Percentiles rank a stretch among this genome's conserved stretches.
Evolutionary conservation across 2,329 filamentous ascomycete genomes (phyloP).

Genomic region (Zasmidium citrigriseum): DNA sequence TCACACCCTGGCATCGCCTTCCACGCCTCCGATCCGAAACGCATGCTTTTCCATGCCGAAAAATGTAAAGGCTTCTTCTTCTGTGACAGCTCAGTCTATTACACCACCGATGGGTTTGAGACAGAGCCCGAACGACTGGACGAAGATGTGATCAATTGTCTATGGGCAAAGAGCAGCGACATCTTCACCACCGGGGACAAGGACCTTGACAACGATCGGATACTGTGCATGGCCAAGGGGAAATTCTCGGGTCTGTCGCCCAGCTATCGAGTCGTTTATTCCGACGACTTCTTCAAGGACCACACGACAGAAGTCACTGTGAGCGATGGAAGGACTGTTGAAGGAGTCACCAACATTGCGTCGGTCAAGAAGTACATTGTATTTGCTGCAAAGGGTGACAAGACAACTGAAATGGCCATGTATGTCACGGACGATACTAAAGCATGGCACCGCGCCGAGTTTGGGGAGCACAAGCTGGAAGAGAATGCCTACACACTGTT

Average conservation of each 20-base stretch:
- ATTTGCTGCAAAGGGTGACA: conserved; percentile 74
- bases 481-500: conserved; percentile 87
- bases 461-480: conserved; percentile 81
- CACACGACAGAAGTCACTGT: conserved; percentile 71
- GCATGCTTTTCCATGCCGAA: conserved; percentile 73
- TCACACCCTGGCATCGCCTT: conserved; percentile 66
- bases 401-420: conserved; percentile 86
- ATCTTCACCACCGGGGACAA: conserved; percentile 70
- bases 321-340: conserved; percentile 70
- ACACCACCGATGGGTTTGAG: conserved; percentile 85
- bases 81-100: conserved; percentile 58
- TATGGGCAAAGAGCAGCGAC: conserved; percentile 79
- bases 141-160: conserved; percentile 71
- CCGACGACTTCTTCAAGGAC: conserved; percentile 77
- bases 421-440: conserved; percentile 83
- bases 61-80: conserved; percentile 38
- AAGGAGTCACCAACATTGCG: conserved; percentile 79
- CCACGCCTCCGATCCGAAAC: conserved; percentile 79
- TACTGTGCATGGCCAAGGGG: conserved; percentile 79
- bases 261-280: conserved; percentile 77
- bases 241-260: conserved; percentile 68
- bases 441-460: conserved; percentile 89
- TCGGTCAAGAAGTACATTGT: conserved; percentile 84
- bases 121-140: conserved; percentile 65
- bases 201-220: conserved; percentile 66